Conservation (phyloP, 805 yeast genomes). For the Millerozyma acaciae region DNA sequence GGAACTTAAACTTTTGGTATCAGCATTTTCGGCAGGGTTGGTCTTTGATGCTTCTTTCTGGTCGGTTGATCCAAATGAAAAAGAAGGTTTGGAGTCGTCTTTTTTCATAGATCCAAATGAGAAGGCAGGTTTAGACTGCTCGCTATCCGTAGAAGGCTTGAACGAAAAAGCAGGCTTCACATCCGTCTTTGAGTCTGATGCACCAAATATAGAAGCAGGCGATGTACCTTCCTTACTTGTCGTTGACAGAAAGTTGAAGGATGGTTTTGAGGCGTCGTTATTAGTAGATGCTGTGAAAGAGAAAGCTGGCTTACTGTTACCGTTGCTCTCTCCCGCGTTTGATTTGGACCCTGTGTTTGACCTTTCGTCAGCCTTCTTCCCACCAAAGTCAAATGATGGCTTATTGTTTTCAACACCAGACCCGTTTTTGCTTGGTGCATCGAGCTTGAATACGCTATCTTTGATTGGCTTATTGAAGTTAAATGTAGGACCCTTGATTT, state of each 20-base stretch:
- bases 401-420: conserved; percentile 5
- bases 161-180: conserved; percentile 23
- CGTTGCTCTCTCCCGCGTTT: conserved; percentile 1
- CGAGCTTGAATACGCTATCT: conserved; percentile 30
- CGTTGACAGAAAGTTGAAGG: conserved; percentile 17
- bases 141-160: conserved; percentile 10
- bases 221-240: conserved; percentile 11
- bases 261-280: conserved; percentile 9
- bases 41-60: conserved; percentile 5
- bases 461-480: conserved; percentile 35
- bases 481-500: conserved; percentile 72
- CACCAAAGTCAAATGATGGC: conserved; percentile 18
- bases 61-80: conserved; percentile 16
- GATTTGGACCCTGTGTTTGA: neutral
- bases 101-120: conserved; percentile 13
- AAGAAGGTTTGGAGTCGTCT: conserved; percentile 19
- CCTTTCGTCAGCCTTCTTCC: neutral
- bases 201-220: conserved; percentile 19
- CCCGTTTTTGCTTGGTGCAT: conserved; percentile 1
- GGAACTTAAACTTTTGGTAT: conserved; percentile 4
- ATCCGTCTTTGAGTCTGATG: conserved; percentile 6
- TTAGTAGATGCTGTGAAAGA: conserved; percentile 23
- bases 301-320: conserved; percentile 14
- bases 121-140: conserved; percentile 16
- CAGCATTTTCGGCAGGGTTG: conserved; percentile 3